Evolutionary conservation across 495 filamentous ascomycete genomes (phyloP), one percentile per base, ranked within the genome.

Genomic region (Penicillium macrosclerotiorum): DNA sequence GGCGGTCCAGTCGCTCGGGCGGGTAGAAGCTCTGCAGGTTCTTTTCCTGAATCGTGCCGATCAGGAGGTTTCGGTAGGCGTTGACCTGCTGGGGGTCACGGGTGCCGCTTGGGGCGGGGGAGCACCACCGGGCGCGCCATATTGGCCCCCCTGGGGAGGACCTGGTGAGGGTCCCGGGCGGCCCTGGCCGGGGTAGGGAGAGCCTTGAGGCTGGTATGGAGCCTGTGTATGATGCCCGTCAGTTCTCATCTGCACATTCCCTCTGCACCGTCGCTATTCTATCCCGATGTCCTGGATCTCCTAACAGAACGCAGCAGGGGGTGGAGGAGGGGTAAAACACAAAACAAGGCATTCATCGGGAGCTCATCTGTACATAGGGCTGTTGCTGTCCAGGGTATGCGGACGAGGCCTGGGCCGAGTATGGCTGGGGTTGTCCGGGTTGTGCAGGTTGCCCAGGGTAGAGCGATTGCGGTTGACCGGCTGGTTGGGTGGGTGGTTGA

Each of bases 1-100:
- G 42, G 20, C 46, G 37, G 24, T 75, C 63, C 19, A 75, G 48
- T 26, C 58, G 60, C 6, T 67, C 62, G 0, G 74, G 75, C 9
- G 79, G 77, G 47, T 78, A 82, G 60, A 84, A 79, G 31, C 31
- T 51, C 54, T 80, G 68, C 4, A 85, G 58, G 12, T 69, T 57
- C 56, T 82, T 83, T 60, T 84, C 78, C 46, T 76, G 77, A 44
- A 85, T 75, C 5, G 72, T 72, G 11, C 52, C 50, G 37, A 79
- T 65, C 37, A 85, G 60, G 16, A 77, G 52, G 39, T 75, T 75
- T 47, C 74, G 74, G 56, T 83, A 84, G 0, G 72, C 68, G 12
- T 53, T 64, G 11, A 76, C 51, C 35, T 80, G 73, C 30, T 75
- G 71, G 2, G 73, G 69, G 70, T 76, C 3, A 66, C 68, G 32